Conservation (phyloP, 2,329 filamentous ascomycete genomes). For the Setomelanomma holmii region DNA sequence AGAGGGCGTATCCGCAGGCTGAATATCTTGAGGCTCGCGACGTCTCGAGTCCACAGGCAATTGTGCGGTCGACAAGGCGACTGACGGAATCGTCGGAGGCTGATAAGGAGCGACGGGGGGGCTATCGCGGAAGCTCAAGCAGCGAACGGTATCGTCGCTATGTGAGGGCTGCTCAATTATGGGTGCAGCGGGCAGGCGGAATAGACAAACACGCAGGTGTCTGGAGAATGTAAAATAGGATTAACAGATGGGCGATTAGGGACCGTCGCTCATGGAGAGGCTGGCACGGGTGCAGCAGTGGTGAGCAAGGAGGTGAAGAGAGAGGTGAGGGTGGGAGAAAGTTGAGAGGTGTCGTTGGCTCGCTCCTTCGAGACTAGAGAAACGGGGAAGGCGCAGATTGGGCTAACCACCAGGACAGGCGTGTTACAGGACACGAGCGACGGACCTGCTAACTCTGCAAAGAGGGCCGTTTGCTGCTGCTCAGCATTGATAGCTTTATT, state of each 20-base stretch:
- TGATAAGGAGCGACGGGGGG: slow-evolving; percentile 39
- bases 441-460: slow-evolving; percentile 3
- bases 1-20: slow-evolving; percentile 7
- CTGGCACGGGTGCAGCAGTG: slow-evolving; percentile 21
- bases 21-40: slow-evolving; percentile 9
- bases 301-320: slow-evolving; percentile 21
- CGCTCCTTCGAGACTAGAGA: slow-evolving; percentile 20
- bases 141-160: slow-evolving; percentile 2
- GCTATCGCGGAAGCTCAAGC: slow-evolving; percentile 16
- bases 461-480: not conserved
- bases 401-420: slow-evolving; percentile 14
- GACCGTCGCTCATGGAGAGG: slow-evolving; percentile 35
- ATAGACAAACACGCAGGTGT: slow-evolving; percentile 46
- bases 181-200: slow-evolving; percentile 40
- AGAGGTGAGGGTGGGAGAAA: slow-evolving; percentile 13
- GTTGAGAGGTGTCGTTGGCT: slow-evolving; percentile 20
- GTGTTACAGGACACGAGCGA: slow-evolving; percentile 27
- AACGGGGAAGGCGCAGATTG: slow-evolving; percentile 15
- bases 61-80: slow-evolving; percentile 8
- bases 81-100: slow-evolving; percentile 16
- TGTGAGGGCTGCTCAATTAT: slow-evolving; percentile 33
- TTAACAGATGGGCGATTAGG: slow-evolving; percentile 42
- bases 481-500: not conserved
- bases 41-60: slow-evolving; percentile 13
- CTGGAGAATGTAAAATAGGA: slow-evolving; percentile 49